Percentiles rank a stretch among this genome's conserved stretches.
Evolutionary conservation across 495 filamentous ascomycete species (phyloP).

Genomic region (Hypomontagnella submonticulosa): DNA sequence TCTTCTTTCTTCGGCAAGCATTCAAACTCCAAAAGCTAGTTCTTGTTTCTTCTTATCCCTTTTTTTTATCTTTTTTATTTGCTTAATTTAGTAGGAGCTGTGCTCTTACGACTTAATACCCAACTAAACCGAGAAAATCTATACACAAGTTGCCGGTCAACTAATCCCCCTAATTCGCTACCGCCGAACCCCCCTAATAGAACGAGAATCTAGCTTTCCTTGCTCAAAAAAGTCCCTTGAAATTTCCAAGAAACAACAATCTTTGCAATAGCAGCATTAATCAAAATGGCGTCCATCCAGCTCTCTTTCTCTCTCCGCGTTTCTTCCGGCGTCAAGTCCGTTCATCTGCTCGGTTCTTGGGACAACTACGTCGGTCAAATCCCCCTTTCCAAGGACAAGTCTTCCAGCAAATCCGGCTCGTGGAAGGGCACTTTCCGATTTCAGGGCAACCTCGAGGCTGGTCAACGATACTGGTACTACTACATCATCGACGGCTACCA

Average conservation of each 20-base stretch:
- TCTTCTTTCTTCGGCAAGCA: conserved; percentile 79
- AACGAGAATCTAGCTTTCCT: conserved; percentile 63
- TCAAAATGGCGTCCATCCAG: conserved; percentile 85
- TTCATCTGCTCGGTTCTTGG: conserved; percentile 97
- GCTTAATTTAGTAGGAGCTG: conserved; percentile 58
- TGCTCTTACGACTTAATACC: conserved; percentile 55
- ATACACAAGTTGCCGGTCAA: conserved; percentile 62
- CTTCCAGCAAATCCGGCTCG: conserved; percentile 78
- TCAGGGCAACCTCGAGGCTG: conserved; percentile 85
- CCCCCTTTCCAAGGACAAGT: conserved; percentile 86
- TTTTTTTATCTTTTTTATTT: conserved; percentile 62
- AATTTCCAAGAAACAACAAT: conserved; percentile 52
- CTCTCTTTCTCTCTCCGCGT: conserved; percentile 92
- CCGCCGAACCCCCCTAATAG: conserved; percentile 53
- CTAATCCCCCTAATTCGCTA: conserved; percentile 51
- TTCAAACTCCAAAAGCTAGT: conserved; percentile 73
- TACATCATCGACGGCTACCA: conserved; percentile 99
- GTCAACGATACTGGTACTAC: conserved; percentile 99
- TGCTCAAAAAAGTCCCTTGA: conserved; percentile 62
- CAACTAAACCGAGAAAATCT: conserved; percentile 52
- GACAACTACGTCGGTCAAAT: conserved; percentile 95
- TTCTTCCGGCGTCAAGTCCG: conserved; percentile 95
- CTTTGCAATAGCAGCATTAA: conserved; percentile 56
- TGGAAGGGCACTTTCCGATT: conserved; percentile 98
- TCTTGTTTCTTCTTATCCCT: conserved; percentile 62